Evolutionary conservation across 2,329 filamentous ascomycete species (phyloP).

Genomic region (Sarocladium brachiariae): DNA sequence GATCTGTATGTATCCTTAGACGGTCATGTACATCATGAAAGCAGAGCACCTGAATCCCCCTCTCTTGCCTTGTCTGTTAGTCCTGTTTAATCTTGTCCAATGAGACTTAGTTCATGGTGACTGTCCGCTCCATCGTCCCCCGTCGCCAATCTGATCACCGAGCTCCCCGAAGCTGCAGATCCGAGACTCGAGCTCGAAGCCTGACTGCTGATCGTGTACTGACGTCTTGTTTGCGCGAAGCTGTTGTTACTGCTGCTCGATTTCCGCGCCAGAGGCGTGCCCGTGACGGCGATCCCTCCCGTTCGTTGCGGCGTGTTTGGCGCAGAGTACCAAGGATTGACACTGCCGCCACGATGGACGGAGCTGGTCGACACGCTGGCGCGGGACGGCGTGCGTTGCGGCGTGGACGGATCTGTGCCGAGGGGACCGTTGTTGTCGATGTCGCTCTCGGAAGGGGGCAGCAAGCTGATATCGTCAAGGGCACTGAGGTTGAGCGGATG

Average conservation of each 20-base stretch:
- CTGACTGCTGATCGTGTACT: slow-evolving; percentile 29
- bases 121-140: slow-evolving; percentile 24
- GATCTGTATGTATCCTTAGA: slow-evolving; percentile 1
- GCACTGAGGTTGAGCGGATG: slow-evolving; percentile 49
- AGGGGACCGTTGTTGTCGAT: slow-evolving; percentile 40
- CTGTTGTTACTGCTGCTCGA: slow-evolving; percentile 30
- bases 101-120: slow-evolving; percentile 31
- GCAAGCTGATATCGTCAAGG: slow-evolving; percentile 27
- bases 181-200: slow-evolving; percentile 33
- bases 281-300: slow-evolving; percentile 21
- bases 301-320: slow-evolving; percentile 43
- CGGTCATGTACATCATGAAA: slow-evolving; percentile 2
- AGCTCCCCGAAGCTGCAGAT: slow-evolving; percentile 29
- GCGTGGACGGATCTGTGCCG: slow-evolving; percentile 34
- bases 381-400: slow-evolving; percentile 23
- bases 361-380: slow-evolving; percentile 22
- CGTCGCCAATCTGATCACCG: slow-evolving; percentile 43
- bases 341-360: slow-evolving; percentile 38
- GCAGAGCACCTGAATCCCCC: not conserved
- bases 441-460: slow-evolving; percentile 27
- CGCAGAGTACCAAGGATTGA: slow-evolving; percentile 39
- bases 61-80: not conserved
- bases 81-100: not conserved
- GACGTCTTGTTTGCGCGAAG: slow-evolving; percentile 35
- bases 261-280: slow-evolving; percentile 29